phyloP scores from a whole-genome alignment of 2,329 filamentous ascomycete genomes.

The Nectriaceae sp. region DNA sequence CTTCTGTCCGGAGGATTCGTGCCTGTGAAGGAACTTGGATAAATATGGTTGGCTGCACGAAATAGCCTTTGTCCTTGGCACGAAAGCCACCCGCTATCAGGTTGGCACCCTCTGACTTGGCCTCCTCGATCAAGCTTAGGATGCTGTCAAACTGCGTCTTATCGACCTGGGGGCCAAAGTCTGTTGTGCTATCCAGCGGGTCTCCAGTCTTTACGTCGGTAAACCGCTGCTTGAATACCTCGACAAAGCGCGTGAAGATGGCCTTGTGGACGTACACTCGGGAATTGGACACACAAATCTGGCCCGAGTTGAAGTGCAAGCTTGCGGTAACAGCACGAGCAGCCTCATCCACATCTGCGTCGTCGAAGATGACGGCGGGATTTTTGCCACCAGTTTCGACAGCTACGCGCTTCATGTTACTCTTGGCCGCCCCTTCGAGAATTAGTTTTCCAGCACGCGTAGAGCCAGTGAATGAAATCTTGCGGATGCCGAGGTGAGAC shows the following conservation, averaged over 20 bases:
- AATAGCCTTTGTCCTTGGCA: constrained; percentile 39
- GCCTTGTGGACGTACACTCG: constrained; percentile 11
- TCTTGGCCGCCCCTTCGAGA: constrained; percentile 66
- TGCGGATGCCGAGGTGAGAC: constrained; percentile 67
- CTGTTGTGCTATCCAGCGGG: constrained; percentile 66
- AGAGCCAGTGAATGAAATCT: constrained; percentile 77
- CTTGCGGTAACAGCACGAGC: constrained; percentile 57
- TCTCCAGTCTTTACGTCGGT: constrained; percentile 69
- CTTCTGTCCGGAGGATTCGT: constrained; percentile 44
- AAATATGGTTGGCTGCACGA: constrained; percentile 45
- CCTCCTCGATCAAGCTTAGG: constrained; percentile 67
- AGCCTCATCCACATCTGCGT: constrained; percentile 66
- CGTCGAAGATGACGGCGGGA: constrained; percentile 62
- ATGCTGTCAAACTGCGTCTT: constrained; percentile 69
- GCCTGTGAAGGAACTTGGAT: constrained; percentile 39
- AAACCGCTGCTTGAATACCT: constrained; percentile 47
- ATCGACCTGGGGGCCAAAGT: constrained; percentile 72
- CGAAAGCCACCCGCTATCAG: constrained; percentile 58
- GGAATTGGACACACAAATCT: constrained; percentile 9
- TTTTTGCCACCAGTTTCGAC: constrained; percentile 68
- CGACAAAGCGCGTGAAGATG: constrained; percentile 9
- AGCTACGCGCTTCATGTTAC: constrained; percentile 65
- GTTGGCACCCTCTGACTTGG: constrained; percentile 67
- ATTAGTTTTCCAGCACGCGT: constrained; percentile 71
- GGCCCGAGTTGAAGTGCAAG: constrained; percentile 52